Evolutionary conservation across 495 filamentous ascomycete species (phyloP).

Genomic region (Cercophora sp.): DNA sequence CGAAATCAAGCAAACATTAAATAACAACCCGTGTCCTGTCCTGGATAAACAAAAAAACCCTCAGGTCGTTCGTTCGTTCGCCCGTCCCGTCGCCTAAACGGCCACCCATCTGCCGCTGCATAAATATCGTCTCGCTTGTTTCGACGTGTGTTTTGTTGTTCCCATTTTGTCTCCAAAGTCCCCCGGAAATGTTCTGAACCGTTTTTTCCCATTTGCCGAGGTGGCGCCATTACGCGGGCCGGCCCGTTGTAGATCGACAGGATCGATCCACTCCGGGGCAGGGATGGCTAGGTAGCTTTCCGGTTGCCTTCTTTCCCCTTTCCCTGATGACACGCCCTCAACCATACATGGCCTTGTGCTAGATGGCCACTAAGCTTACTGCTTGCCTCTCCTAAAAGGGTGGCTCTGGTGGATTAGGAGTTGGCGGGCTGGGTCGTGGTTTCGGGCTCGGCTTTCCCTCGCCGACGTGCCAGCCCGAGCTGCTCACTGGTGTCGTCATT

Average conservation of each 20-base stretch:
- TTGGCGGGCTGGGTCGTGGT: conserved; percentile 26
- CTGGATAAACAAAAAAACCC: too few species aligned
- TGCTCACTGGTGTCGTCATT: conserved; percentile 10
- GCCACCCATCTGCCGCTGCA: too few species aligned
- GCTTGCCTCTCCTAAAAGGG: conserved; percentile 5
- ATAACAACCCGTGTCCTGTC: neutral
- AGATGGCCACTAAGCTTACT: neutral
- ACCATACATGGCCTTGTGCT: neutral
- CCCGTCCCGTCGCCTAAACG: too few species aligned
- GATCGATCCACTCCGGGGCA: conserved; percentile 15
- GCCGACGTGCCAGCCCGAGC: neutral
- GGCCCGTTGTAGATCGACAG: conserved; percentile 23
- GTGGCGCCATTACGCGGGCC: conserved; percentile 18
- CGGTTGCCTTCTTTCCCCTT: neutral
- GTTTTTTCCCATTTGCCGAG: conserved; percentile 9
- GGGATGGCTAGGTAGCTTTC: neutral
- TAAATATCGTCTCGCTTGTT: too few species aligned
- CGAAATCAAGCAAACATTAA: neutral
- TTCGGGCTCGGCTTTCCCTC: conserved; percentile 25
- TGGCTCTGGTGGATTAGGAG: conserved; percentile 28
- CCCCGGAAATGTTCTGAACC: neutral
- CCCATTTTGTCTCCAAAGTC: neutral
- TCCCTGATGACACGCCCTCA: too few species aligned
- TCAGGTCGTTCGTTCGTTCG: too few species aligned
- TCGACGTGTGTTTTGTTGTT: too few species aligned